Conservation (phyloP, 768 basidiomycete species). For the Serpula lacrymans region DNA sequence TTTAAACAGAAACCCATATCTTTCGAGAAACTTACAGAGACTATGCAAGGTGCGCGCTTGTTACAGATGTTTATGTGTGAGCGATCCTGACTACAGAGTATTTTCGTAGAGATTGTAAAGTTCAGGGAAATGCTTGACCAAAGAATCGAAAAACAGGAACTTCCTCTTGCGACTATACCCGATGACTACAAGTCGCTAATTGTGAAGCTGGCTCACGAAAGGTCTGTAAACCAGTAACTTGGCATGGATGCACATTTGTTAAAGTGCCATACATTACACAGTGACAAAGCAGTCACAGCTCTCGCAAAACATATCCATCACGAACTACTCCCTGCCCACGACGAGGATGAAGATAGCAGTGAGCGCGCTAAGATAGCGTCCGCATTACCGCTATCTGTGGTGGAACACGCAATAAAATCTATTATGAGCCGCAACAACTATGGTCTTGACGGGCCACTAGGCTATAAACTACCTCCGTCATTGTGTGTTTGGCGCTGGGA, state of each 20-base stretch:
- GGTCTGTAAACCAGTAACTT: constrained; percentile 47
- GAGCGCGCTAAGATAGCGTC: constrained; percentile 30
- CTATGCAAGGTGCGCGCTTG: constrained; percentile 62
- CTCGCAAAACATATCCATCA: constrained; percentile 70
- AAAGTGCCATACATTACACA: constrained; percentile 26
- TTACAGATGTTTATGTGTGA: neutral
- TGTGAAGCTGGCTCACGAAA: constrained; percentile 83
- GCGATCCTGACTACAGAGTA: constrained; percentile 6
- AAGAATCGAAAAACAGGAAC: constrained; percentile 42
- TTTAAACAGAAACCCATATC: constrained; percentile 74
- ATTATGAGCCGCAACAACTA: constrained; percentile 75
- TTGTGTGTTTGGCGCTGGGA: constrained; percentile 88
- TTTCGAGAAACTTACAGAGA: constrained; percentile 78
- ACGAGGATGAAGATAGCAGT: constrained; percentile 46
- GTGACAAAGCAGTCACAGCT: constrained; percentile 65
- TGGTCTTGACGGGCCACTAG: constrained; percentile 56
- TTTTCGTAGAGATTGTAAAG: constrained; percentile 60
- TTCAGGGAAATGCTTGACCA: constrained; percentile 72
- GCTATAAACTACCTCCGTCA: constrained; percentile 55
- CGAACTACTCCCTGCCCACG: constrained; percentile 60
- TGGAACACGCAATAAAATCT: constrained; percentile 65
- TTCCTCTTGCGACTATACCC: constrained; percentile 57
- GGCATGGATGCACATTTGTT: neutral
- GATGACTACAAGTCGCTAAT: constrained; percentile 70
- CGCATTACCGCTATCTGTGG: constrained; percentile 37